Conservation (phyloP, 371 early-diverging fungal species). For the Mortierella polycephala region DNA sequence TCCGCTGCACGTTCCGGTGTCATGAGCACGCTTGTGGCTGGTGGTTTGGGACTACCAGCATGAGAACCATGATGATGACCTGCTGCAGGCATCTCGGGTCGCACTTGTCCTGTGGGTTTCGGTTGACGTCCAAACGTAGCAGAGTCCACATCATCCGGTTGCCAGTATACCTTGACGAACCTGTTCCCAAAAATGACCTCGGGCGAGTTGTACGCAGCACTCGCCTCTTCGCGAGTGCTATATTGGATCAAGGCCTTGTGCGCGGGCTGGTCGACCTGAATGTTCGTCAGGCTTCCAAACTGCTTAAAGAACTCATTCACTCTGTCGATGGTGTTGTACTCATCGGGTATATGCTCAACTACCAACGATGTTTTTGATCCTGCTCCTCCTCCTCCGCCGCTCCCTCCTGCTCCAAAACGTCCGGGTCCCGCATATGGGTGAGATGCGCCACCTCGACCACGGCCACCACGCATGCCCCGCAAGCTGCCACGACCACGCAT, state of each 20-base stretch:
- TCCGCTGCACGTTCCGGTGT: conserved; percentile 61
- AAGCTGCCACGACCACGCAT: conserved; percentile 42
- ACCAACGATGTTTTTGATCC: conserved; percentile 64
- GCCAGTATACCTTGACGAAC: conserved; percentile 88
- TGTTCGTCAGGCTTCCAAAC: conserved; percentile 80
- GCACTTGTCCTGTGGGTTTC: conserved; percentile 38
- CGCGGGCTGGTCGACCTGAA: conserved; percentile 65
- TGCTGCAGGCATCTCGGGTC: conserved; percentile 27
- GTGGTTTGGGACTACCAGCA: conserved; percentile 4
- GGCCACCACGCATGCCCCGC: conserved; percentile 63
- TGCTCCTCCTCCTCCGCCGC: conserved; percentile 26
- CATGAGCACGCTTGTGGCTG: conserved; percentile 42
- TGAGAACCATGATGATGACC: conserved; percentile 1
- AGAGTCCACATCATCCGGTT: conserved; percentile 58
- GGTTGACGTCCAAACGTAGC: conserved; percentile 35
- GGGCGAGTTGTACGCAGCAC: conserved; percentile 78
- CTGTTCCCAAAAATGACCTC: conserved; percentile 90
- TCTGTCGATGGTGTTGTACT: conserved; percentile 68
- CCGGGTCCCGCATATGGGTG: conserved; percentile 38
- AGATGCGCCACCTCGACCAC: conserved; percentile 68
- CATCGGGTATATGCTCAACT: conserved; percentile 82
- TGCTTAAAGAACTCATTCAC: conserved; percentile 79
- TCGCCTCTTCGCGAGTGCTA: conserved; percentile 71
- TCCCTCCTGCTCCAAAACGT: conserved; percentile 31
- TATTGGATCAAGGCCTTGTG: conserved; percentile 77